Conservation (phyloP, 768 basidiomycete species). For the Psilocybe subaeruginosa region DNA sequence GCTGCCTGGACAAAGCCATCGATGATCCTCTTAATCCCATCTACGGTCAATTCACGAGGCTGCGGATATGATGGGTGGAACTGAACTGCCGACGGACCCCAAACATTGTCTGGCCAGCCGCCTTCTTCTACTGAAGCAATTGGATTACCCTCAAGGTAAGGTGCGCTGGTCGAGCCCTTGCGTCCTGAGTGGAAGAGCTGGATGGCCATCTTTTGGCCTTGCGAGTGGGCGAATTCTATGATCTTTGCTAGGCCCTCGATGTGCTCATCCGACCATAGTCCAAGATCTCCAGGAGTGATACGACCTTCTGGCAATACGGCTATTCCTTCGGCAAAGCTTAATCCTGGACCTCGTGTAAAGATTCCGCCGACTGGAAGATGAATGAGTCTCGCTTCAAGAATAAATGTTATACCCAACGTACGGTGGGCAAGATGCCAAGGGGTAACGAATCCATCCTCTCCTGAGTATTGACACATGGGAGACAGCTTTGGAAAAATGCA, state of each 20-base stretch:
- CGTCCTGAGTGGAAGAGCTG: slow-evolving; percentile 80
- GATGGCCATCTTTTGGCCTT: slow-evolving; percentile 70
- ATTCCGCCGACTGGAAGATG: slow-evolving; percentile 47
- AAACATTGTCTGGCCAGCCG: slow-evolving; percentile 59
- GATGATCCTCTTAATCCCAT: slow-evolving; percentile 60
- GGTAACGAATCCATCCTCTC: slow-evolving; percentile 51
- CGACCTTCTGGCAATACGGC: slow-evolving; percentile 57
- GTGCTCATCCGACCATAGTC: slow-evolving; percentile 60
- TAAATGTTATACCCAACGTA: slow-evolving; percentile 30
- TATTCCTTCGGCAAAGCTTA: slow-evolving; percentile 65
- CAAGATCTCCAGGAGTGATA: slow-evolving; percentile 63
- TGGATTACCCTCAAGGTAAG: slow-evolving; percentile 49
- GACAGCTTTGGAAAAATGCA: slow-evolving; percentile 39
- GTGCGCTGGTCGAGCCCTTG: slow-evolving; percentile 68
- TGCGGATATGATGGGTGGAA: slow-evolving; percentile 44
- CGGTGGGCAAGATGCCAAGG: slow-evolving; percentile 67
- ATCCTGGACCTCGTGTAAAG: slow-evolving; percentile 51
- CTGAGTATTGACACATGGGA: slow-evolving; percentile 64
- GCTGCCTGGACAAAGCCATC: slow-evolving; percentile 57
- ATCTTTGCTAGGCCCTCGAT: slow-evolving; percentile 41
- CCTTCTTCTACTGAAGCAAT: slow-evolving; percentile 39
- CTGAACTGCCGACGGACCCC: slow-evolving; percentile 58
- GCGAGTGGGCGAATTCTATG: slow-evolving; percentile 71
- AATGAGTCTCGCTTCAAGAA: slow-evolving; percentile 17
- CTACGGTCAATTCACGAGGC: slow-evolving; percentile 59